A percentile compares a stretch with the other conserved stretches of the same genome.
Conservation (phyloP, 805 yeast species). For the Starmerella cellae region DNA sequence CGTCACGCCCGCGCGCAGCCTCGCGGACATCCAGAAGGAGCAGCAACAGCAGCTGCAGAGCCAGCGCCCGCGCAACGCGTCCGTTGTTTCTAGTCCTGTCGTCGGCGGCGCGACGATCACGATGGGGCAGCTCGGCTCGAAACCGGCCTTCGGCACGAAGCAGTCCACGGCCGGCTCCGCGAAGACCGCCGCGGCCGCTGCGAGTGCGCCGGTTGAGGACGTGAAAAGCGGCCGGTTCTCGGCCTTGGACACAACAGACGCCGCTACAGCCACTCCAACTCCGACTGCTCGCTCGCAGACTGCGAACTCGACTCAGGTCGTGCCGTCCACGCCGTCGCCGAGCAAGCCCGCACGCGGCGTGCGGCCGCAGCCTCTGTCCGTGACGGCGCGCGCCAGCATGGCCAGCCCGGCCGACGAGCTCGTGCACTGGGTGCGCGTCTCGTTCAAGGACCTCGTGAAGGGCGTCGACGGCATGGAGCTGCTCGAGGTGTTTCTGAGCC, state of each 20-base stretch:
- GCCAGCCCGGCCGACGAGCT: constrained; percentile 28
- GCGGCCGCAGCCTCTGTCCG: constrained; percentile 4
- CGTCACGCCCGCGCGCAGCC: constrained; percentile 24
- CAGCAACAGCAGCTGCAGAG: neutral
- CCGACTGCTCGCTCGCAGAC: too few species aligned
- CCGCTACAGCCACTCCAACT: too few species aligned
- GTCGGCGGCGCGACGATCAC: neutral
- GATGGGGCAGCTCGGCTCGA: neutral
- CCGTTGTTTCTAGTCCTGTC: neutral
- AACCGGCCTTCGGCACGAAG: neutral
- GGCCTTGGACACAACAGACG: neutral
- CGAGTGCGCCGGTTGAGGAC: neutral
- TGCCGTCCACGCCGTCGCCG: constrained; percentile 1
- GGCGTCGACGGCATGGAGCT: constrained; percentile 70
- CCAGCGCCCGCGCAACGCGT: neutral
- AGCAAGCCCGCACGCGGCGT: neutral
- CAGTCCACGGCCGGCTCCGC: neutral
- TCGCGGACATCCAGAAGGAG: constrained; percentile 31
- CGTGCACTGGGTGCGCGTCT: constrained; percentile 30
- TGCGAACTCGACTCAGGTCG: neutral
- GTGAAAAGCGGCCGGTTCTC: neutral
- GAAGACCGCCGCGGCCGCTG: neutral
- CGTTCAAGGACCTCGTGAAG: constrained; percentile 43
- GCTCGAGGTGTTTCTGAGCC: constrained; percentile 60
- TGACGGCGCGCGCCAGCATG: constrained; percentile 14